phyloP scores from a whole-genome alignment of 106 monocot genomes.

The Apostasia ramifera region DNA sequence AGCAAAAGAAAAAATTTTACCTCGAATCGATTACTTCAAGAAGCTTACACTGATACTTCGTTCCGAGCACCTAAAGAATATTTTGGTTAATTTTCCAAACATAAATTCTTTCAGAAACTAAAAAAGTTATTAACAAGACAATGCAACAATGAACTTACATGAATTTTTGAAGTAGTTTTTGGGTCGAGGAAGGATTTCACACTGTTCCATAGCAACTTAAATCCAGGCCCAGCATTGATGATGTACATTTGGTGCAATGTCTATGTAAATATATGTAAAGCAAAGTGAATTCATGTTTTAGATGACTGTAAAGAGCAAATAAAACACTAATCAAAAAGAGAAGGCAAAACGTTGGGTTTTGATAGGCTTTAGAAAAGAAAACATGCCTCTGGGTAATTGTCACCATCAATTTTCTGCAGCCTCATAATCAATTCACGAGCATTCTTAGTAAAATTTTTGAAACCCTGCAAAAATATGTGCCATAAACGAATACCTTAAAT shows the following conservation, averaged over 20 bases:
- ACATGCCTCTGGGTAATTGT: constrained; percentile 65
- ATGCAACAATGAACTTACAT: constrained; percentile 22
- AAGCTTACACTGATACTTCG: too few relatives aligned
- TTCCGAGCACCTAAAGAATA: too few relatives aligned
- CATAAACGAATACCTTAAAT: not conserved
- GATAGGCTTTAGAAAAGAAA: not conserved
- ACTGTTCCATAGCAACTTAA: constrained; percentile 60
- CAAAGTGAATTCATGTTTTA: not conserved
- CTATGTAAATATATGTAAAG: not conserved
- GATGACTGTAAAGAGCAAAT: not conserved
- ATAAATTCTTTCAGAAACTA: constrained; percentile 1
- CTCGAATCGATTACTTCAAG: too few relatives aligned
- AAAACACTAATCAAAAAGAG: not conserved
- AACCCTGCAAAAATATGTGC: constrained; percentile 24
- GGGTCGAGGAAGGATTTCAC: constrained; percentile 77
- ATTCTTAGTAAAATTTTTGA: constrained; percentile 55
- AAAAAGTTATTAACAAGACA: not conserved
- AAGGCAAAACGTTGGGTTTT: not conserved
- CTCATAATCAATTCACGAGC: constrained; percentile 48
- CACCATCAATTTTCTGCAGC: constrained; percentile 61
- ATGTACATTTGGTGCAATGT: constrained; percentile 40
- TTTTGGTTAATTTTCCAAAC: not conserved
- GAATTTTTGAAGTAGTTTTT: constrained; percentile 65
- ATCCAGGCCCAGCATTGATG: constrained; percentile 69
- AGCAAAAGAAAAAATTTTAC: too few relatives aligned